Evolutionary conservation across 768 basidiomycete genomes (phyloP), one percentile per base, ranked within the genome.

Genomic region (Tricholoma sp.): DNA sequence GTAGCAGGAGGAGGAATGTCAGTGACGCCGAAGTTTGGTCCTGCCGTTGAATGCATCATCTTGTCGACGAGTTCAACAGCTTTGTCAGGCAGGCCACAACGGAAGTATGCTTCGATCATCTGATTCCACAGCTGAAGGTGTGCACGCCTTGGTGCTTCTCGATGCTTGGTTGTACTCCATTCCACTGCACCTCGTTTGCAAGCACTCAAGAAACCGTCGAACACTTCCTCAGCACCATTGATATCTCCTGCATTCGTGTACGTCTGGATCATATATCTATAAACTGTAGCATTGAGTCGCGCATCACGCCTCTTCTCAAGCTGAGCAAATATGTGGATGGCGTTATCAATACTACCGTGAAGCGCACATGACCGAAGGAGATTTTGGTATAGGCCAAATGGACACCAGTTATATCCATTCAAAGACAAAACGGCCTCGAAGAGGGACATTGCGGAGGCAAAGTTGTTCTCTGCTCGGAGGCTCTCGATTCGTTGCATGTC

Each of bases 71-170:
- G 68, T 20, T 68, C 81, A 9, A 93, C 63, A 8, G 85, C 92
- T 45, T 79, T 80, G 18, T 81, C 82, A 0, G 87, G 78, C 51
- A 83, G 70, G 1, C 84, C 84, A 37, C 74, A 79, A 37, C 74
- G 77, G 75, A 94, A 86, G 68, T 89, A 86, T 0, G 84, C 79
- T 49, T 83, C 77, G 34, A 94, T 83, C 86, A 92, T 91, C 62
- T 80, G 74, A 61, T 90, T 89, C 83, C 83, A 93, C 2, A 86
- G 72, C 37, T 74, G 66, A 45, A 86, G 70, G 51, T 79, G 76
- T 18, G 72, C 69, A 31, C 68, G 65, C 20, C 52, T 47, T 3
- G 51, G 50, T 24, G 41, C 42, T 32, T 55, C 45, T 1, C 18
- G 13, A 11, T 57, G 33, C 4, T 50, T 34, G n/a, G 51, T 6